Conservation (phyloP, 2,329 filamentous ascomycete genomes). For the Monosporascus sp. region DNA sequence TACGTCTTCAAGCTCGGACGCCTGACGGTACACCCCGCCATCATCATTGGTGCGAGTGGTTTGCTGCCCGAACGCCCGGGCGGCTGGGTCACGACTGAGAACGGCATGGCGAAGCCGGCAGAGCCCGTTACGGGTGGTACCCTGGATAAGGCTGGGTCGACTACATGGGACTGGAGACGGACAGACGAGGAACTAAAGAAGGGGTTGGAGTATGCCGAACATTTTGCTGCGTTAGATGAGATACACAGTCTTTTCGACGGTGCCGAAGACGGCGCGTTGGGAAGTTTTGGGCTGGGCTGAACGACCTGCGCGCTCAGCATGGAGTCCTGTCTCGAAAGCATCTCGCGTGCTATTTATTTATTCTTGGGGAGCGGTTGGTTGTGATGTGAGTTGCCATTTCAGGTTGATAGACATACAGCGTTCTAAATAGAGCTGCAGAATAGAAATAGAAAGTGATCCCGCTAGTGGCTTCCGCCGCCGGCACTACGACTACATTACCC, state of each 20-base stretch:
- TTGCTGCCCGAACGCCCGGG: constrained; percentile 71
- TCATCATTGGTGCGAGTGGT: constrained; percentile 65
- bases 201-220: constrained; percentile 50
- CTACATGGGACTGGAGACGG: constrained; percentile 53
- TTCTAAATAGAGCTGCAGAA: no score
- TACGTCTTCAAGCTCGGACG: constrained; percentile 80
- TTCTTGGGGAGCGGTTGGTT: no score
- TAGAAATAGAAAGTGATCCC: no score
- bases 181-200: constrained; percentile 51
- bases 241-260: constrained; percentile 49
- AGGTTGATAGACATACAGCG: no score
- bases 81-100: constrained; percentile 50
- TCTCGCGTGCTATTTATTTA: no score
- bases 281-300: constrained; percentile 41
- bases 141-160: constrained; percentile 29
- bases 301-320: background rate
- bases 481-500: no score
- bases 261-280: constrained; percentile 47
- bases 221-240: constrained; percentile 54
- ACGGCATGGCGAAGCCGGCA: constrained; percentile 13
- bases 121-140: constrained; percentile 31
- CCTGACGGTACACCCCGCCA: constrained; percentile 77
- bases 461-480: no score
- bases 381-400: no score
- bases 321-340: background rate